These are phyloP conservation scores for Flaveria sonorensis DNA, from an alignment of 129 eudicot genomes.

Conservation along the genomic window DNA sequence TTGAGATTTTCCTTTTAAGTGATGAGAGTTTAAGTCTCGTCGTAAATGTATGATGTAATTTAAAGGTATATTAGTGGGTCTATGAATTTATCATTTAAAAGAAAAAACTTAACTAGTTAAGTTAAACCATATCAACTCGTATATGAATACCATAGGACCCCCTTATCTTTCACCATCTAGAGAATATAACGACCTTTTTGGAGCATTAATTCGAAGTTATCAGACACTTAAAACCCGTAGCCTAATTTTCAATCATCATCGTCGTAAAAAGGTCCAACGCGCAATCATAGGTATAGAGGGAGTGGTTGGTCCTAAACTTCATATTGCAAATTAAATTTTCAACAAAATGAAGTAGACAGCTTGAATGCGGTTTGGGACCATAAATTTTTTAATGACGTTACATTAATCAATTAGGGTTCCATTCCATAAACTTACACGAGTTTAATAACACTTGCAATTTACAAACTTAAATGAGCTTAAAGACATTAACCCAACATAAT, in stretches of 20 bases:
- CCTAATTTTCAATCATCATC: background rate
- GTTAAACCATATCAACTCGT: background rate
- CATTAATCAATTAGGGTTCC: background rate
- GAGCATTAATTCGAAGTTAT: background rate
- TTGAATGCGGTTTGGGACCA: conserved; percentile 7
- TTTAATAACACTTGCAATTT: background rate
- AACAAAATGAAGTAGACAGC: conserved; percentile 16
- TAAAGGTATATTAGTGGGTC: too few species aligned
- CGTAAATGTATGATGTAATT: too few species aligned
- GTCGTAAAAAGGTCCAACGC: background rate
- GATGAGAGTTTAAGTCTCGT: too few species aligned
- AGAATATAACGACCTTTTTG: background rate
- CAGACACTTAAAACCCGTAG: background rate
- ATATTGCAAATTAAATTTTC: background rate
- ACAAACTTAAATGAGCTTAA: background rate
- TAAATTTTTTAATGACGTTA: background rate
- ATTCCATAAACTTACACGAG: background rate
- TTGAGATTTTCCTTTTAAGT: too few species aligned
- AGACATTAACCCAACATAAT: background rate
- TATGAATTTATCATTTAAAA: too few species aligned
- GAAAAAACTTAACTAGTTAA: background rate
- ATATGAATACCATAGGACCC: background rate
- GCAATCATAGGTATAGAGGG: background rate
- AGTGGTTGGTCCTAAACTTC: background rate
- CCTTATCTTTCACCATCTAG: background rate